phyloP scores from a whole-genome alignment of 176 grass and related monocot genomes.

The Carex pumila region DNA sequence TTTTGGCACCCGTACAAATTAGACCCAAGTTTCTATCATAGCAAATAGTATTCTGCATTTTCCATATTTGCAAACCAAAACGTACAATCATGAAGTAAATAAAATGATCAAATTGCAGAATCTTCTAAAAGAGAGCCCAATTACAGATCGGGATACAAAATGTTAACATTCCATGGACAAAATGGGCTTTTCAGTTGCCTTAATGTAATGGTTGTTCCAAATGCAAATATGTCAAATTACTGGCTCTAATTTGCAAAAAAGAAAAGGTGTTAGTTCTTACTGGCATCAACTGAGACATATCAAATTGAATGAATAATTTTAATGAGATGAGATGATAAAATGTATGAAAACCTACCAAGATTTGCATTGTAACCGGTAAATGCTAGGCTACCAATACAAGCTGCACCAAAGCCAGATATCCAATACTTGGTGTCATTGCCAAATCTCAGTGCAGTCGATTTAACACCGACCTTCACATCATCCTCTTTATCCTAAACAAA shows the following conservation, averaged over 20 bases:
- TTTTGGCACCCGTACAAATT: not conserved
- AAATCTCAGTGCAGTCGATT: conserved; percentile 87
- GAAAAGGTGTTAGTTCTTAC: not conserved
- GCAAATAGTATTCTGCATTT: not conserved
- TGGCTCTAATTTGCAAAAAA: not conserved
- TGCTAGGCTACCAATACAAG: conserved; percentile 51
- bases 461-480: conserved; percentile 73
- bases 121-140: not conserved
- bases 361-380: conserved; percentile 71
- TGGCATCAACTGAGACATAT: not conserved
- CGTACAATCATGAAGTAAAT: not conserved
- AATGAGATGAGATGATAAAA: not conserved
- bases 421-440: conserved; percentile 67
- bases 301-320: not conserved
- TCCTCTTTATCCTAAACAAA: conserved; percentile 89
- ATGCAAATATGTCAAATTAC: not conserved
- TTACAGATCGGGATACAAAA: not conserved
- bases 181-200: not conserved
- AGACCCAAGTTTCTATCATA: not conserved
- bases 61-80: not conserved
- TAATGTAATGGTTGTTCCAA: not conserved
- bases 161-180: not conserved
- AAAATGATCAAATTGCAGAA: not conserved
- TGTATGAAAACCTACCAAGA: conserved; percentile 39
- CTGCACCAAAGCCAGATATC: conserved; percentile 56